Conservation (phyloP, 106 monocot species). For the Ottelia alismoides region DNA sequence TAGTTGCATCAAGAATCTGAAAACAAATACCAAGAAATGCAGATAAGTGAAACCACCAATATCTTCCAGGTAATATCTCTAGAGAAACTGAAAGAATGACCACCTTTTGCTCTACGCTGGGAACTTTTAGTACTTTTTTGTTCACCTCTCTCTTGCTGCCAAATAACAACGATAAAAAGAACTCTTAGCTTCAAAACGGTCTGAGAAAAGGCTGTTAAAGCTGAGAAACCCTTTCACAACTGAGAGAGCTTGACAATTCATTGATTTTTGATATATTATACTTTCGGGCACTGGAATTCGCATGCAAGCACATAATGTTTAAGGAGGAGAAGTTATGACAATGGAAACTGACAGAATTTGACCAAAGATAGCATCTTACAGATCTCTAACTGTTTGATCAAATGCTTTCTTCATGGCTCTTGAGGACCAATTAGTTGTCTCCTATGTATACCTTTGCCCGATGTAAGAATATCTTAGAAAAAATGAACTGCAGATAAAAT, state of each 20-base stretch:
- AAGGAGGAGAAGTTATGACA: no score
- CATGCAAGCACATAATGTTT: no score
- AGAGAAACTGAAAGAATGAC: not conserved
- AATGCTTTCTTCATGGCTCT: conserved; percentile 71
- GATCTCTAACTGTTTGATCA: conserved; percentile 75
- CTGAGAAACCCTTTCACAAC: not conserved
- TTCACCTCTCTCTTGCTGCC: conserved; percentile 91
- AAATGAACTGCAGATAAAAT: no score
- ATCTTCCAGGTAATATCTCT: not conserved
- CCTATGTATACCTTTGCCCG: no score
- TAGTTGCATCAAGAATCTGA: conserved; percentile 95
- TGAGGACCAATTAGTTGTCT: no score
- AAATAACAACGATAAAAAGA: not conserved
- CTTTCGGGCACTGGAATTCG: not conserved
- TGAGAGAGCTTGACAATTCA: not conserved
- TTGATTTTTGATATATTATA: not conserved
- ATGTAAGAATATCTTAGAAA: no score
- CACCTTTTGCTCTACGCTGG: conserved; percentile 85
- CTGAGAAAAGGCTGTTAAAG: not conserved
- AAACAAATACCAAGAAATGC: not conserved
- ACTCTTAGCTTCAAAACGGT: conserved; percentile 37
- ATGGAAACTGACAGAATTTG: no score
- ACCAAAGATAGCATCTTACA: conserved; percentile 36
- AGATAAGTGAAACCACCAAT: not conserved
- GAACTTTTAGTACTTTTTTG: conserved; percentile 85